Evolutionary conservation across 257 asterid genomes (phyloP).

Genomic region (Solanum sparsipilum): DNA sequence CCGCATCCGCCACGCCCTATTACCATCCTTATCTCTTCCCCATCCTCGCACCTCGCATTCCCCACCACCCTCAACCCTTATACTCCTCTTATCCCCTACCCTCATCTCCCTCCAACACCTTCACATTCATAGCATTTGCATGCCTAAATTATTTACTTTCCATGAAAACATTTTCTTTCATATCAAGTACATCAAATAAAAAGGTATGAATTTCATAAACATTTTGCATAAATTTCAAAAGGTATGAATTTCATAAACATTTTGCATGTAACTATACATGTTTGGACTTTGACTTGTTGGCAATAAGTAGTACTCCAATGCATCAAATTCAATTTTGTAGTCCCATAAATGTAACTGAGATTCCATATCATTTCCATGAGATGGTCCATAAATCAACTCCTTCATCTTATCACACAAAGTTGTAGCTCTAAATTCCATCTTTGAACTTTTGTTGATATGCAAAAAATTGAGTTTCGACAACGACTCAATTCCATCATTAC

Average conservation of each 20-base stretch:
- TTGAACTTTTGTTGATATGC: neutral
- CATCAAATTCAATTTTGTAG: neutral
- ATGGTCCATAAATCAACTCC: neutral
- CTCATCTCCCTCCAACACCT: no score
- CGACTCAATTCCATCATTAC: neutral
- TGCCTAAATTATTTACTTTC: no score
- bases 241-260: no score
- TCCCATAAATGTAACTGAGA: neutral
- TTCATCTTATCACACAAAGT: conserved; percentile 10
- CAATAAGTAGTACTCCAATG: neutral
- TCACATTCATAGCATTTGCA: no score
- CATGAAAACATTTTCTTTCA: no score
- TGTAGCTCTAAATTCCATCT: neutral
- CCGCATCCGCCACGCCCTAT: no score
- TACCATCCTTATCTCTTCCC: no score
- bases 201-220: neutral
- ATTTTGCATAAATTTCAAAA: no score
- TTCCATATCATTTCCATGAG: neutral
- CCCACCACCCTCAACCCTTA: no score
- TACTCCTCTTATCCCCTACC: no score
- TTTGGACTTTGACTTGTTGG: neutral
- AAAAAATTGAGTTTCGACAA: no score
- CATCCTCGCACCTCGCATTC: no score
- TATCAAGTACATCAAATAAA: neutral
- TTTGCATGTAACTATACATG: neutral